Base-by-base conservation (phyloP, 768 basidiomycete genomes). In the Strobilomyces echinocephalus region DNA sequence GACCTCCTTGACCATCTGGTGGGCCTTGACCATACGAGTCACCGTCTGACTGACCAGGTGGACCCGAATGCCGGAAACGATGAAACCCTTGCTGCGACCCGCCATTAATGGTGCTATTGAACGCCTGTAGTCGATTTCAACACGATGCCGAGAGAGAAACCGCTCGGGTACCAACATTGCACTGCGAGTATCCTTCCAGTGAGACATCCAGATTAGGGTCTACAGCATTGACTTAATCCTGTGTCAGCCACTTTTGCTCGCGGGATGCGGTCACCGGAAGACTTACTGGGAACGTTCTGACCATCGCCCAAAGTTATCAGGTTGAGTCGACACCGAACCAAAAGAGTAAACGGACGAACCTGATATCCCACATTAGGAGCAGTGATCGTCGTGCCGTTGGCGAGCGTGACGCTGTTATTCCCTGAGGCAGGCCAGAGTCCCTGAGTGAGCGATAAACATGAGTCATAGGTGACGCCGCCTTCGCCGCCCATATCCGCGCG, bases 401-500 rank as follows among this genome's bases (percentile, higher is more conserved):
- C 83, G n/a, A 90, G 73, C 1, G 78, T 79, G 14, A 74, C 79
- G 18, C 71, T 79, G 46, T 77, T 78, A 21, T 65, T 59, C 14
- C 58, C 26, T 5, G 75, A 79, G 3, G 72, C 67, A 3, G 86
- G 87, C 71, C 78, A 85, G 41, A 90, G 63, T 12, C 87, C 88
- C 65, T 90, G 88, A 10, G 84, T 68, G 47, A 89, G 67, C 0
- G 88, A 84, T 24, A 79, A 70, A 10, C 86, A 83, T 5, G 84
- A 83, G 60, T 87, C 81, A 55, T 76, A 75, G 40, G 84, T 82
- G n/a, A 85, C 83, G 34, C 75, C 79, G 16, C 77, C 79, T 69
- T 90, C 87, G 16, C 81, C 85, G 7, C 84, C 84, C 26, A 78
- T 80, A 66, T 89, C 87, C 1, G 88, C 87, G 16, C 77, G 79